Evolutionary conservation across 2,329 filamentous ascomycete species (phyloP), one percentile per base, ranked within the genome.

Genomic region (Nemania sp.): DNA sequence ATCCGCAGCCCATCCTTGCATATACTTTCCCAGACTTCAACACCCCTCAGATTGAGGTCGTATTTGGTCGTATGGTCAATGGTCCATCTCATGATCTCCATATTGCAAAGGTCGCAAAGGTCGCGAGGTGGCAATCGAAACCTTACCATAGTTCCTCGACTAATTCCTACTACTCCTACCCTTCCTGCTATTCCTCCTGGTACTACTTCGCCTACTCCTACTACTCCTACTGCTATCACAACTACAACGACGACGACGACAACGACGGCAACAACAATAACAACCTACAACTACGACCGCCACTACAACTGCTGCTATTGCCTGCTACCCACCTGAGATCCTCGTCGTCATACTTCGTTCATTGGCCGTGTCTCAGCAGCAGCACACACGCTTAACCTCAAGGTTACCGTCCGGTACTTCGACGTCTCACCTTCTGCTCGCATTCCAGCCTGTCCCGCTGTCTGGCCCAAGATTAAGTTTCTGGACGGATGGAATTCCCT

Each of bases 1-100:
- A 60, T 64, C 66, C 65, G 58, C 63, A 50, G 60, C 53, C 65
- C 61, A 61, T 62, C 52, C 53, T 60, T 50, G 54, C 60, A 39
- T 59, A 54, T 42, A 46, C 39, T 46, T 53, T 45, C 55, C 53
- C 11, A 59, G 58, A 52, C 57, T 39, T 59, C 52, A 53, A 49
- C 50, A 29, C 57, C 54, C 48, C 61, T 66, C 53, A 63, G 65
- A 63, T 42, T 54, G 53, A 57, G 35, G 35, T n/a, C 35, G 35
- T 39, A 39, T 39, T 7, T 13, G 48, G 54, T 40, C 61, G 57
- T n/a, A 21, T 54, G 58, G 34, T 54, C 43, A 34, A 57, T 60
- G 37, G 55, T 47, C 42, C 47, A 12, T 57, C 59, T 54, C 48
- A 49, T 47, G 32, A 49, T 62, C 55, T 54, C 47, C n/a, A n/a